phyloP scores from a whole-genome alignment of 192 early-diverging fungal genomes.

The Thamnidium elegans region DNA sequence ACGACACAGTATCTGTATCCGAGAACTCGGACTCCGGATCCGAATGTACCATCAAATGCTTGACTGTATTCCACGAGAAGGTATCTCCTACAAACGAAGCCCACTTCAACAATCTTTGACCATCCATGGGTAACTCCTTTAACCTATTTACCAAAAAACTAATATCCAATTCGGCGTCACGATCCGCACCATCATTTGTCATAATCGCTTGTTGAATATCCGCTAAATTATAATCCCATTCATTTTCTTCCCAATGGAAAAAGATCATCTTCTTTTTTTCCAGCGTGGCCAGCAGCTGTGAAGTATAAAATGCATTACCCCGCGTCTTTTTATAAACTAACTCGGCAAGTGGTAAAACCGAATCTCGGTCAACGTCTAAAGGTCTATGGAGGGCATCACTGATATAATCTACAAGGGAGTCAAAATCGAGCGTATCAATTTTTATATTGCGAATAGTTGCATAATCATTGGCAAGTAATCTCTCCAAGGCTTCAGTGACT shows the following conservation, averaged over 20 bases:
- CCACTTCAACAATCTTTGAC: constrained; percentile 32
- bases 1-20: not conserved
- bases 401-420: constrained; percentile 25
- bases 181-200: constrained; percentile 3
- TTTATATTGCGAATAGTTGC: constrained; percentile 20
- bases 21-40: constrained; percentile 28
- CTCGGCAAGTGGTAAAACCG: constrained; percentile 25
- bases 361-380: constrained; percentile 2
- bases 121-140: constrained; percentile 24
- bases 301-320: constrained; percentile 34
- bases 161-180: constrained; percentile 29
- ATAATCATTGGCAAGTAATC: constrained; percentile 14
- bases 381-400: constrained; percentile 24
- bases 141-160: constrained; percentile 18
- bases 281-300: constrained; percentile 22
- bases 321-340: constrained; percentile 29
- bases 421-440: constrained; percentile 23
- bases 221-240: constrained; percentile 31
- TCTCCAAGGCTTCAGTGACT: not conserved
- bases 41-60: constrained; percentile 24
- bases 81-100: constrained; percentile 35
- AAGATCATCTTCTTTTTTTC: constrained; percentile 34
- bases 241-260: constrained; percentile 35
- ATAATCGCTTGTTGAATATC: constrained; percentile 25
- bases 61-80: constrained; percentile 35